These are phyloP conservation scores for Sclerotinia subarctica DNA, from an alignment of 2,329 filamentous ascomycete species.

Conservation along the genomic window DNA sequence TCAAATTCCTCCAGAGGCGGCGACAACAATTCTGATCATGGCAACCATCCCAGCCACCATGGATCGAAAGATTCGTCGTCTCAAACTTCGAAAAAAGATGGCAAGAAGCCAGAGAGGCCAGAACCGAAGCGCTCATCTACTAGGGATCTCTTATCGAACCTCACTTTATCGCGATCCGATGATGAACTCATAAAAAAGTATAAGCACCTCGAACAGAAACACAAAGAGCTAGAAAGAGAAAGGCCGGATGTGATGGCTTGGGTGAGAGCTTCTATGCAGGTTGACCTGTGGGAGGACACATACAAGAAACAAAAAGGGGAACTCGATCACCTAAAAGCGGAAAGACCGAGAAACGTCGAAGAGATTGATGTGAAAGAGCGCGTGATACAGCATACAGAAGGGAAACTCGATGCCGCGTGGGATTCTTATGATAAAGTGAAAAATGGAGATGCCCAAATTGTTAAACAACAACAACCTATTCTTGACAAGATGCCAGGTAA, in stretches of 20 bases:
- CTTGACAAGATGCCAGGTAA: background rate
- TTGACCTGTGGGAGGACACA: background rate
- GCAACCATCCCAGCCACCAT: background rate
- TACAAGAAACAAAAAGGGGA: background rate
- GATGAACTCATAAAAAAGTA: background rate
- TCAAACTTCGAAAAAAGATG: background rate
- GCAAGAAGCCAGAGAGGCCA: background rate
- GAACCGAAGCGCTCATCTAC: background rate
- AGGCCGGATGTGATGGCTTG: background rate
- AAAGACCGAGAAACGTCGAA: background rate
- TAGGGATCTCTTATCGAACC: background rate
- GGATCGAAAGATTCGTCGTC: background rate
- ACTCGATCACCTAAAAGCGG: background rate
- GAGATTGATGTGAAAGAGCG: background rate
- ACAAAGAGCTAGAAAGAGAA: accelerated
- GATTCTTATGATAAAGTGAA: background rate
- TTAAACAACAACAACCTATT: background rate
- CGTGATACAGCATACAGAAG: background rate
- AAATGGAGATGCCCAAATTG: background rate
- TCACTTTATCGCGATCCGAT: background rate
- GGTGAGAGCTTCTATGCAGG: background rate
- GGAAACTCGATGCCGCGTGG: background rate
- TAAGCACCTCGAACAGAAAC: background rate
- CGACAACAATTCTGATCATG: background rate
- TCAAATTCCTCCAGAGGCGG: background rate